Evolutionary conservation across 192 early-diverging fungal genomes (phyloP).

Genomic region (Piromyces finnis): DNA sequence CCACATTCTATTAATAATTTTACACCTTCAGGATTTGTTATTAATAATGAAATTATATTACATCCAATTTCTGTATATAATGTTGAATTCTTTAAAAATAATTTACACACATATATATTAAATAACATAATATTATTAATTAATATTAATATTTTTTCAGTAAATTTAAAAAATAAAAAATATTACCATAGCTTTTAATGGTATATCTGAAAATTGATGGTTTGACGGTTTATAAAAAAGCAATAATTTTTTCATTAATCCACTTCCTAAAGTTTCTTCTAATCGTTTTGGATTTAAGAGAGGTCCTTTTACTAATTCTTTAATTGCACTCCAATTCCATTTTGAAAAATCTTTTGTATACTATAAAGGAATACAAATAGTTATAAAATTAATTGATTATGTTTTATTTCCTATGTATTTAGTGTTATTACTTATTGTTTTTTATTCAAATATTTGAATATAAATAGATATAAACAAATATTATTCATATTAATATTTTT

Average conservation of each 20-base stretch:
- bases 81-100: not conserved
- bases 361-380: slow-evolving; percentile 7
- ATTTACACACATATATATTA: no score
- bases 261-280: slow-evolving; percentile 53
- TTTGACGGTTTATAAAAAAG: slow-evolving; percentile 56
- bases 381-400: no score
- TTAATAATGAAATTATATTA: slow-evolving; percentile 42
- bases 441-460: no score
- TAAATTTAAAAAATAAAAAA: not conserved
- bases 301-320: slow-evolving; percentile 59
- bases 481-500: no score
- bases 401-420: no score
- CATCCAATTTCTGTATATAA: slow-evolving; percentile 27
- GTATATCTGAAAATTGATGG: slow-evolving; percentile 50
- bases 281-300: slow-evolving; percentile 49
- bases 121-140: no score
- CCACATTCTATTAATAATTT: slow-evolving; percentile 35
- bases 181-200: slow-evolving; percentile 5
- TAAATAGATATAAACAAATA: no score
- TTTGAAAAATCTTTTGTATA: slow-evolving; percentile 51
- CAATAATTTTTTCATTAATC: slow-evolving; percentile 50
- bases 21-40: slow-evolving; percentile 44
- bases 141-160: no score
- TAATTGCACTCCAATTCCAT: slow-evolving; percentile 62
- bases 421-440: no score